Conservation (phyloP, 805 yeast species). For the Blastobotrys mokoenaii region DNA sequence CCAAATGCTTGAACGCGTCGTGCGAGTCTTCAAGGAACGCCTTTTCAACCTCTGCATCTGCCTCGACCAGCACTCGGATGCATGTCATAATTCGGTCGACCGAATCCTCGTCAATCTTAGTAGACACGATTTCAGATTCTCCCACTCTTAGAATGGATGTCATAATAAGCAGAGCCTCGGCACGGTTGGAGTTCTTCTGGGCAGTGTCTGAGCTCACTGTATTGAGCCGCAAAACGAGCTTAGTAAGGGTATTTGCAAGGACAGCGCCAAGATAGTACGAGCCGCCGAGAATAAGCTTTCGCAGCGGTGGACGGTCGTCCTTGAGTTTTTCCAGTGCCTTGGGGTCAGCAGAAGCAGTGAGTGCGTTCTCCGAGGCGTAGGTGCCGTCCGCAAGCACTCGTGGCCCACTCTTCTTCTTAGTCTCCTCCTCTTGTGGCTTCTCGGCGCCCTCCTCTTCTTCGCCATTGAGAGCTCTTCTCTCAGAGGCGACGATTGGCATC, state of each 20-base stretch:
- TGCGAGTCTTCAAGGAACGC: conserved; percentile 86
- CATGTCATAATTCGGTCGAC: conserved; percentile 90
- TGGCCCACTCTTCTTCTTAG: conserved; percentile 43
- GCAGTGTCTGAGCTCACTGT: conserved; percentile 41
- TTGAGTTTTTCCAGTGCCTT: conserved; percentile 32
- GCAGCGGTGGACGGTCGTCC: conserved; percentile 52
- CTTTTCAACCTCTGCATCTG: conserved; percentile 38
- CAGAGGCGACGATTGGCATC: conserved; percentile 72
- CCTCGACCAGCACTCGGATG: conserved; percentile 56
- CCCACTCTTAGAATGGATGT: conserved; percentile 88
- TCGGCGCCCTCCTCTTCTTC: conserved; percentile 25
- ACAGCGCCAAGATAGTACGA: conserved; percentile 89
- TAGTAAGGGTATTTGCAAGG: conserved; percentile 78
- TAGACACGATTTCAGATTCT: conserved; percentile 57
- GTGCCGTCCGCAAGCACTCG: conserved; percentile 97
- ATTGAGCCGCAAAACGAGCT: conserved; percentile 70
- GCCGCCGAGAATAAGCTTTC: conserved; percentile 74
- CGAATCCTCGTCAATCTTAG: conserved; percentile 90
- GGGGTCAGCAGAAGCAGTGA: conserved; percentile 33
- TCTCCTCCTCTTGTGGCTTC: conserved; percentile 28
- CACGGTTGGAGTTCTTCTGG: conserved; percentile 75
- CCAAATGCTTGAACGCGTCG: conserved; percentile 69
- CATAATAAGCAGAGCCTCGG: conserved; percentile 89
- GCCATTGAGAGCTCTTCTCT: conserved; percentile 34
- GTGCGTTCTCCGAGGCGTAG: conserved; percentile 88